phyloP scores from a whole-genome alignment of 2,329 filamentous ascomycete species.

The Venturia asperata region DNA sequence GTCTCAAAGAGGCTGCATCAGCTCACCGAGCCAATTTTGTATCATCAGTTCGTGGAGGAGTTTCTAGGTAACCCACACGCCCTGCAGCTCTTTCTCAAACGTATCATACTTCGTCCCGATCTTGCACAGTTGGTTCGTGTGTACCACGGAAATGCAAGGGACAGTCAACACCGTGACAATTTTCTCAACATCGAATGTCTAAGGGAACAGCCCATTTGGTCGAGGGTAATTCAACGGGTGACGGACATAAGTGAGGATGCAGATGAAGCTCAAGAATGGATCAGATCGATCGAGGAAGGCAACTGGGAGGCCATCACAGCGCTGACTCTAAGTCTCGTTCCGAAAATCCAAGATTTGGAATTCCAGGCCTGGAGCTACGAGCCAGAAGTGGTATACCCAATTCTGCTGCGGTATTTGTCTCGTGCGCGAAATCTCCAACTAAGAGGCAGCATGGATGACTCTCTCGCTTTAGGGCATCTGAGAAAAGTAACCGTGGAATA shows the following conservation, averaged over 20 bases:
- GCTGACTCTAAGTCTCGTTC: not conserved
- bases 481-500: not conserved
- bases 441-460: not conserved
- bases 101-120: constrained; percentile 2
- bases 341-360: not conserved
- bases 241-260: not conserved
- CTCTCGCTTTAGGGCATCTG: not conserved
- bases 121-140: not conserved
- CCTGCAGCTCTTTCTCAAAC: constrained; percentile 2
- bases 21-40: not conserved
- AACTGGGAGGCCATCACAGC: constrained; percentile 8
- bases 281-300: not conserved
- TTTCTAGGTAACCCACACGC: not conserved
- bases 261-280: constrained; percentile 2
- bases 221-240: not conserved
- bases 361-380: constrained; percentile 4
- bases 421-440: not conserved
- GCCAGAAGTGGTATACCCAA: not conserved
- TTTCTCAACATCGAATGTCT: not conserved
- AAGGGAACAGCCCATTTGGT: not conserved
- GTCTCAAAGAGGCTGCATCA: not conserved
- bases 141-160: not conserved
- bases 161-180: not conserved
- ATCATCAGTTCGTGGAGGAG: constrained; percentile 10
- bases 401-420: not conserved